Conservation (phyloP, 495 filamentous ascomycete species). For the Podospora tetraspora region DNA sequence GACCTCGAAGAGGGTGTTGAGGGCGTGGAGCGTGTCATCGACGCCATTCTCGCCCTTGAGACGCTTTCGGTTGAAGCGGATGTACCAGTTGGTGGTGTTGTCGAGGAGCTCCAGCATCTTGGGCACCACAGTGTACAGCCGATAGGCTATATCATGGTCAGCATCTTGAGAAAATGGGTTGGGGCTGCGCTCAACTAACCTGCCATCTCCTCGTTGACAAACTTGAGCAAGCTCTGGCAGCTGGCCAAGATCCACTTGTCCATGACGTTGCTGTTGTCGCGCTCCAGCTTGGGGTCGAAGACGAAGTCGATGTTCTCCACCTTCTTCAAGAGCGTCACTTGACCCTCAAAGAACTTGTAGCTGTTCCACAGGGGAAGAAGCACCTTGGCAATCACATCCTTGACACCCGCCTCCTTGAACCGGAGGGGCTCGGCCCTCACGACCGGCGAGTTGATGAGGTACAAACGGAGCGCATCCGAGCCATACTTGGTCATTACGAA, state of each 20-base stretch:
- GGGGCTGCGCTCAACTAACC: conserved; percentile 38
- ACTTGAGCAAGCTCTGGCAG: conserved; percentile 86
- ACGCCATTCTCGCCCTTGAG: conserved; percentile 89
- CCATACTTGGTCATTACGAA: conserved; percentile 85
- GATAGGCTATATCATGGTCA: conserved; percentile 51
- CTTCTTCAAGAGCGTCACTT: conserved; percentile 90
- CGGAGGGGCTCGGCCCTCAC: conserved; percentile 86
- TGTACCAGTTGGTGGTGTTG: conserved; percentile 98
- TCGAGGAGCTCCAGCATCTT: conserved; percentile 83
- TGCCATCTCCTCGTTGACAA: conserved; percentile 93
- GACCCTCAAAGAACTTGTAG: conserved; percentile 97
- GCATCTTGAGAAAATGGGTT: background rate
- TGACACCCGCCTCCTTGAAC: conserved; percentile 91
- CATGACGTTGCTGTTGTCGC: conserved; percentile 85
- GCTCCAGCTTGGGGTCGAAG: conserved; percentile 71
- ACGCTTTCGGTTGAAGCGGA: conserved; percentile 94
- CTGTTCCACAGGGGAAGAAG: conserved; percentile 94
- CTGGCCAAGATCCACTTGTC: conserved; percentile 93
- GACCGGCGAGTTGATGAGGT: conserved; percentile 96
- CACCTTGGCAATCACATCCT: conserved; percentile 93
- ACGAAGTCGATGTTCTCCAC: conserved; percentile 69
- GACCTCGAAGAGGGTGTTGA: conserved; percentile 97
- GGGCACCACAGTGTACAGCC: conserved; percentile 91
- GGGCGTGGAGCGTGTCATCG: conserved; percentile 75
- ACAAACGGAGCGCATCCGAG: conserved; percentile 88